phyloP scores from a whole-genome alignment of 495 filamentous ascomycete species.

The Tuber umbilicatum region DNA sequence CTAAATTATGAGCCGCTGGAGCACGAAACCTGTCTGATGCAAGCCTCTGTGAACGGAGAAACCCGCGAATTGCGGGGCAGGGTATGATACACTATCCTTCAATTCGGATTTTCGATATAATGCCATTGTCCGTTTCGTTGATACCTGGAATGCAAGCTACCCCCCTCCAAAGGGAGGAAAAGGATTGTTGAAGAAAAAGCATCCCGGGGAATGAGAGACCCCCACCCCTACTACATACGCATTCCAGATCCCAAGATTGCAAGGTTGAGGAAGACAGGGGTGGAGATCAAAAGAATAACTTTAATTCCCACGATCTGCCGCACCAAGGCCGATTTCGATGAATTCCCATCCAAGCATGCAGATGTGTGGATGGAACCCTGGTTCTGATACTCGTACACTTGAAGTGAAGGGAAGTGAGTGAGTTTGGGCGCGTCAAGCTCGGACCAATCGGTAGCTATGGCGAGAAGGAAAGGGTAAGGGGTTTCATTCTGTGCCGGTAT shows the following conservation, averaged over 20 bases:
- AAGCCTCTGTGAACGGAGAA: background rate
- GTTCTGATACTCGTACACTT: background rate
- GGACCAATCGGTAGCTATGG: background rate
- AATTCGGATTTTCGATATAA: background rate
- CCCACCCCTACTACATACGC: background rate
- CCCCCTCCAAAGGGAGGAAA: background rate
- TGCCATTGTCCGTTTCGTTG: background rate
- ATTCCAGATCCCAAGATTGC: background rate
- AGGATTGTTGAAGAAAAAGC: background rate
- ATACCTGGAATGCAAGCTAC: background rate
- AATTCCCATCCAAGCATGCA: constrained; percentile 2
- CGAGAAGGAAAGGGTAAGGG: background rate
- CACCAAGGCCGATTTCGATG: background rate
- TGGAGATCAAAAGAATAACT: background rate
- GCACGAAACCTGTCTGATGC: background rate
- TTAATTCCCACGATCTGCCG: background rate
- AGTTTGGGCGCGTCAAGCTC: background rate
- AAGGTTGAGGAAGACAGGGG: background rate
- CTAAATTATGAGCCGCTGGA: background rate
- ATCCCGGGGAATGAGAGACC: background rate
- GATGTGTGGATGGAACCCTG: background rate
- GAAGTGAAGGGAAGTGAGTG: background rate
- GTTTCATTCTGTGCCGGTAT: background rate
- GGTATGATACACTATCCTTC: background rate
- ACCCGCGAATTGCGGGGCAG: background rate